Evolutionary conservation across 2,329 filamentous ascomycete species (phyloP), one percentile per base, ranked within the genome.

Genomic region (Aspergillus calidoustus): DNA sequence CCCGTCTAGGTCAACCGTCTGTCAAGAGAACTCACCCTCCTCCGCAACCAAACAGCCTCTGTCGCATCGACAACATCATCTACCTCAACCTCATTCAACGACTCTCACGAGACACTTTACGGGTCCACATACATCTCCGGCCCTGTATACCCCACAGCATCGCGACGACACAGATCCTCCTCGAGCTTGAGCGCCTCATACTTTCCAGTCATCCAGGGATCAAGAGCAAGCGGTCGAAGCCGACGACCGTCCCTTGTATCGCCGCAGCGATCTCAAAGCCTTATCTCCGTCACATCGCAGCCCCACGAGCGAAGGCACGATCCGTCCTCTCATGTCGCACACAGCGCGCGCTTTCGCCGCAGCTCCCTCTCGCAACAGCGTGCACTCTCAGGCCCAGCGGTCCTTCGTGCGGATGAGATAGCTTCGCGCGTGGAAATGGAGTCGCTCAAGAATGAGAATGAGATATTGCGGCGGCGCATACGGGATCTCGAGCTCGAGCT

Each of bases 11-110:
- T 97, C 63, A 98, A 98, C 80, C 92, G 94, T 38, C 84, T 98
- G 34, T 96, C 92, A 0, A 90, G 94, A 60, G 94, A 98, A 75
- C 87, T 98, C 41, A 89, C 90, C 17, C 83, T 92, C 56, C 87
- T 98, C n/a, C 91, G 93, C 61, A 85, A 87, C 25, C 86, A 87
- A 72, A 86, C 86, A 8, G 84, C 86, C 6, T 88, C 85, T 1
- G 86, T 88, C 30, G 85, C 86, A 53, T 88, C 85, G 8, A 89
- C 85, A 7, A 71, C 84, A 9, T 86, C 84, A n/a, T 84, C 84
- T 9, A 81, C 82, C 43, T 86, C 84, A 3, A 81, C 80, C 52
- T 79, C 78, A 17, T 73, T 83, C 60, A 80, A 82, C 49, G 84
- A 86, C 53, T 72, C 79, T 1, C 77, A 75, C 49, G 77, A 84